Percentiles rank a stretch among this genome's conserved stretches.
Conservation (phyloP, 306 rosid species). For the Quercus parvula region DNA sequence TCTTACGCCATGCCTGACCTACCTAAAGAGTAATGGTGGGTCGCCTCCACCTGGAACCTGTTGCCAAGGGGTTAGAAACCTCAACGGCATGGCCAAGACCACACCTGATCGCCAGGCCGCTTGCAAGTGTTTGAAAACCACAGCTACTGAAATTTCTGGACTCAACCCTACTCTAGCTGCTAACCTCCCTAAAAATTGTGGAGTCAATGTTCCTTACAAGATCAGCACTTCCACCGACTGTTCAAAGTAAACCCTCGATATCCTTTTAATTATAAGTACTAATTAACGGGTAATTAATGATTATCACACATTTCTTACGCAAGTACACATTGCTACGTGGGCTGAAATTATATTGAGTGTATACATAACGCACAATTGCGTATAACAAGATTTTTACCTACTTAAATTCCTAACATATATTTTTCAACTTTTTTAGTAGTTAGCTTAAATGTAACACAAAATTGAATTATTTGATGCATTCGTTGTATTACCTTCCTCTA, state of each 20-base stretch:
- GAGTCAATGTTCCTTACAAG: constrained; percentile 56
- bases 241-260: neutral
- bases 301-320: too few relatives aligned
- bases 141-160: neutral
- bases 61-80: constrained; percentile 17
- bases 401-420: too few relatives aligned
- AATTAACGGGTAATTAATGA: too few relatives aligned
- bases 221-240: constrained; percentile 66
- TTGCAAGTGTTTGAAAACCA: constrained; percentile 46
- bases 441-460: too few relatives aligned
- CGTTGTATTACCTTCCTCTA: too few relatives aligned
- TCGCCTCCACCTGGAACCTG: neutral
- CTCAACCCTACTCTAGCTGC: constrained; percentile 15
- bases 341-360: too few relatives aligned
- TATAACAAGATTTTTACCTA: too few relatives aligned
- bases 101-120: constrained; percentile 20
- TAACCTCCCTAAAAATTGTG: constrained; percentile 37
- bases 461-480: too few relatives aligned
- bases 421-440: too few relatives aligned
- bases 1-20: neutral
- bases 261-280: too few relatives aligned
- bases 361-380: too few relatives aligned
- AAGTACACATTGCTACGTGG: too few relatives aligned
- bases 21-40: constrained; percentile 6
- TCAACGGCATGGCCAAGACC: constrained; percentile 14